A percentile compares a stretch with the other conserved stretches of the same genome.
These are phyloP conservation scores for Quercus mongolica DNA, from an alignment of 306 rosid genomes.

Conservation along the genomic window DNA sequence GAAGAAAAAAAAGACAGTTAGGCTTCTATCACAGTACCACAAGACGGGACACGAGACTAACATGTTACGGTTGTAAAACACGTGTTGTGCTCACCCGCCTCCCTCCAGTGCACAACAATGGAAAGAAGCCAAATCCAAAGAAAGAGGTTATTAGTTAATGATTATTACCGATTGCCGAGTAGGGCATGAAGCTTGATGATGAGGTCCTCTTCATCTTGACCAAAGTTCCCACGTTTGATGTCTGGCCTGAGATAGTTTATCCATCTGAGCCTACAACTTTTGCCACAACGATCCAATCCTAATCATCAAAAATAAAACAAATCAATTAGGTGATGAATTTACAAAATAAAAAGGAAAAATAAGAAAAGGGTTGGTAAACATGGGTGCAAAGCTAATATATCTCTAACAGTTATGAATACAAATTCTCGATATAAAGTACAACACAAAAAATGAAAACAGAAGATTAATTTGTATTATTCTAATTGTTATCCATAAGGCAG, in stretches of 20 bases:
- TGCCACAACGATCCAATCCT: slow-evolving; percentile 74
- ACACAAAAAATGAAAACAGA: no score
- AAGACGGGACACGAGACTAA: no score
- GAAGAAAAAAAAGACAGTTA: neutral
- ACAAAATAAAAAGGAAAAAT: neutral
- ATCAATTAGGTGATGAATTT: neutral
- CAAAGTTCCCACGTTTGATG: slow-evolving; percentile 69
- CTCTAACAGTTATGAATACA: no score
- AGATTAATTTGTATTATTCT: no score
- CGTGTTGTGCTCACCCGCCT: no score
- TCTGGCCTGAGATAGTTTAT: slow-evolving; percentile 64
- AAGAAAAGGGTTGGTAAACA: neutral
- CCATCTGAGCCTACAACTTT: slow-evolving; percentile 84
- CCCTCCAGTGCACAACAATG: no score
- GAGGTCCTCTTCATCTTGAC: slow-evolving; percentile 75
- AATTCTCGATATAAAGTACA: no score
- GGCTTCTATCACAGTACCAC: no score
- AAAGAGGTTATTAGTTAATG: no score
- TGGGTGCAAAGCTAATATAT: no score
- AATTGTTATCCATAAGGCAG: neutral
- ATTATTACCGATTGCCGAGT: slow-evolving; percentile 63
- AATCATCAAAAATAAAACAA: neutral
- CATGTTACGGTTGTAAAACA: no score
- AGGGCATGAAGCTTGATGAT: slow-evolving; percentile 77
- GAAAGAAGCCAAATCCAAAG: no score